Evolutionary conservation across 495 filamentous ascomycete species (phyloP), one percentile per base, ranked within the genome.

Genomic region (Penicillium pancosmium): DNA sequence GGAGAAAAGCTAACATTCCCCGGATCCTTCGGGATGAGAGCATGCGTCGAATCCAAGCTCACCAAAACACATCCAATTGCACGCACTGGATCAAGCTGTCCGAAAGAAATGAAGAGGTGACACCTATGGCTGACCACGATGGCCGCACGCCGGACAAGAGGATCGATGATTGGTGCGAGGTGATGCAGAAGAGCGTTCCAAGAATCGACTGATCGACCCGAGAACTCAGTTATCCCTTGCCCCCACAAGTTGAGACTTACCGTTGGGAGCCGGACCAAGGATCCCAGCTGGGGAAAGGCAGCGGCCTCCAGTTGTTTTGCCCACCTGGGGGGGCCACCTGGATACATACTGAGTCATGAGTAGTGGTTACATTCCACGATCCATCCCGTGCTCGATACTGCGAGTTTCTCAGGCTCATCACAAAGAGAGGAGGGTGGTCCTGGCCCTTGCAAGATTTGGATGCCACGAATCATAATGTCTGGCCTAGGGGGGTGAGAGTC

Each of bases 181-280:
- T 34, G 44, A 54, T 27, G 46, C 46, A 31, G 21, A 23, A 56
- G 58, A 19, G 35, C 23, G 58, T 52, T 49, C 49, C 56, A 52
- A 50, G 51, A 55, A 57, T 36, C 55, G 48, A 25, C 7, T 23
- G 48, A 59, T 63, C 61, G 61, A 57, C 56, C 61, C 61, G 61
- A 63, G 43, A 63, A 59, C 61, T 51, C 58, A 52, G 48, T 55
- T 59, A 55, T 59, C 56, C 61, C 48, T 56, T 59, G 61, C 47
- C 53, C 46, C 49, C 61, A 47, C 33, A 38, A 50, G 33, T 50
- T 47, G 54, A 34, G 50, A 34, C 31, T 21, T 31, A 34, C 52
- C 46, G 18, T 52, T 61, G 27, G 25, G 40, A 38, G 10, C 21
- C 25, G 54, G 41, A 47, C 49, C 54, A 54, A 33, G 31, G 48